phyloP scores from a whole-genome alignment of 495 filamentous ascomycete species.

The Xylaria curta region DNA sequence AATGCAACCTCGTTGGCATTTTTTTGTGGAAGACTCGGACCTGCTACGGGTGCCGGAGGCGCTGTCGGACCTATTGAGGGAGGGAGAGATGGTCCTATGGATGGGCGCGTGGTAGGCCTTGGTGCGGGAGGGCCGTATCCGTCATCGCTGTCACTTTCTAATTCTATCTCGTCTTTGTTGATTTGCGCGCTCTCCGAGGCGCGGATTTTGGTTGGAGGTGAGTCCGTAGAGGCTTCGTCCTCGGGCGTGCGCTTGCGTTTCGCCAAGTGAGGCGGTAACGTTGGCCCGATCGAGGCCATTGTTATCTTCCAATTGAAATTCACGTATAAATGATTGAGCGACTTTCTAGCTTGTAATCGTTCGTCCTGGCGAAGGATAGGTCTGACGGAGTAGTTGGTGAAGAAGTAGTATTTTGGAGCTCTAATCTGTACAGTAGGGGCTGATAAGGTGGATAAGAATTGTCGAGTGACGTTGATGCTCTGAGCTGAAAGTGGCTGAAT shows the following conservation, averaged over 20 bases:
- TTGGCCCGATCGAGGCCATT: conserved; percentile 59
- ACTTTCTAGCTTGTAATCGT: not conserved
- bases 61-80: conserved; percentile 29
- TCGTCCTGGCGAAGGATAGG: too few species aligned
- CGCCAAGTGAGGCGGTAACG: conserved; percentile 56
- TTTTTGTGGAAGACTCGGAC: conserved; percentile 12
- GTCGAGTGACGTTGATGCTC: conserved; percentile 10
- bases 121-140: conserved; percentile 45
- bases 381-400: not conserved
- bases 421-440: not conserved
- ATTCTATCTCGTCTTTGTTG: conserved; percentile 48
- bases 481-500: conserved; percentile 5
- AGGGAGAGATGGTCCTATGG: conserved; percentile 31
- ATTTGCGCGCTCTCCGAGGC: conserved; percentile 37
- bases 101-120: conserved; percentile 20
- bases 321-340: too few species aligned
- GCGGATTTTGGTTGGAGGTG: conserved; percentile 47
- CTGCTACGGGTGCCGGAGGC: conserved; percentile 1
- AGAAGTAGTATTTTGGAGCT: not conserved
- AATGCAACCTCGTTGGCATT: conserved; percentile 34
- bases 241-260: conserved; percentile 60
- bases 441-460: not conserved
- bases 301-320: conserved; percentile 15
- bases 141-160: conserved; percentile 42
- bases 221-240: conserved; percentile 41